Base-by-base conservation (phyloP, 2,329 filamentous ascomycete species). In the Phaeophleospora eucalypticola region DNA sequence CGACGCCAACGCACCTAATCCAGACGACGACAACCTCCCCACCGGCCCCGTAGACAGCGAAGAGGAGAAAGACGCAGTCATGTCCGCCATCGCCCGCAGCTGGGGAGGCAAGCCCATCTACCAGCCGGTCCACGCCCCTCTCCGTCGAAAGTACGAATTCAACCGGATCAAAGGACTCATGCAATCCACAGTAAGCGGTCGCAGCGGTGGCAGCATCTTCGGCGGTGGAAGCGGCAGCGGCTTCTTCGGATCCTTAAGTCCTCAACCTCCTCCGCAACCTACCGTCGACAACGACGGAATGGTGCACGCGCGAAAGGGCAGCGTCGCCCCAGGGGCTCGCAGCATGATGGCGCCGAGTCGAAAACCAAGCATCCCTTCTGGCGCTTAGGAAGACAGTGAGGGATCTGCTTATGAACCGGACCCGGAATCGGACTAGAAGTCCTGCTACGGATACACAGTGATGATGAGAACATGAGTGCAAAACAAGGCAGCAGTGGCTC, bases 31-130 rank as follows among this genome's bases (percentile, higher is more conserved):
- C 38, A 80, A 80, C 47, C 87, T 88, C 51, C 83, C 82, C 4
- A 67, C 69, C 1, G 87, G 83, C 2, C 86, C 88, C 1, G 81
- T 98, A 32, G 93, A 98, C 67, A 93, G 87, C 2, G 93, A 98
- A 64, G 93, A 97, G 72, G 93, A 98, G 68, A 89, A 88, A 41
- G 84, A 89, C 40, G 79, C 85, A 0, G 87, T 97, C 42, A 95
- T 97, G 89, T 76, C 79, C 24, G 87, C 87, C 6, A 78, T 77
- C 24, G 76, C 82, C 18, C 81, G 82, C 44, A 89, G 87, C 71
- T 65, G 60, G 58, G 83, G 82, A 36, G 90, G 91, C 0, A 82
- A 84, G 53, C 90, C 91, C 0, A 71, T 95, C 3, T 78, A 88
- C 20, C 81, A 83, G 6, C 82, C 87, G 41, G 71, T 71, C 2